Conservation (phyloP, 192 early-diverging fungal species). For the Coemansia sp. region DNA sequence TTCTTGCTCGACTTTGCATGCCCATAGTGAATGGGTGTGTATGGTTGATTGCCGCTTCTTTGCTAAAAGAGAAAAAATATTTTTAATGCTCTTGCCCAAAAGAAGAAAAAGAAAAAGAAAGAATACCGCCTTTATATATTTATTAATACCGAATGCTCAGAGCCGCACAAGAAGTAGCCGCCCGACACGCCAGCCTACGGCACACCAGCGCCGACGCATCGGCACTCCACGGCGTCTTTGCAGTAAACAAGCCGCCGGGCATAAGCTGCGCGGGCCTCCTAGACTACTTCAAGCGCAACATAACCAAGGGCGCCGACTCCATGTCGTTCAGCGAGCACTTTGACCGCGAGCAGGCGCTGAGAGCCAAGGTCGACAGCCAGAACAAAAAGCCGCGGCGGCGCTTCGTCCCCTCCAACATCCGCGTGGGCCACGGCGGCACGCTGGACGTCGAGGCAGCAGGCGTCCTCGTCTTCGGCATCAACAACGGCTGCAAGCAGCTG, state of each 20-base stretch:
- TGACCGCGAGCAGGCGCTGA: constrained; percentile 26
- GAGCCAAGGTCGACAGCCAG: constrained; percentile 5
- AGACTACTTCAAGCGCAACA: constrained; percentile 49
- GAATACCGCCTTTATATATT: background rate
- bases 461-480: constrained; percentile 56
- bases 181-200: background rate
- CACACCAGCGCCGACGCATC: constrained; percentile 1
- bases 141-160: constrained; percentile 7
- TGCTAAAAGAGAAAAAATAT: too few relatives aligned
- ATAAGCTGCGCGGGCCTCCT: constrained; percentile 48
- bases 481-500: constrained; percentile 58
- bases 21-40: too few relatives aligned
- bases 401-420: constrained; percentile 12
- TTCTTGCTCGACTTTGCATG: too few relatives aligned
- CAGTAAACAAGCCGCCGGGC: constrained; percentile 50
- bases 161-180: constrained; percentile 16
- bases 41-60: too few relatives aligned
- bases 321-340: constrained; percentile 41
- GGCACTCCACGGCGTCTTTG: constrained; percentile 30
- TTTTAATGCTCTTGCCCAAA: background rate
- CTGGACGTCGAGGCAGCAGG: constrained; percentile 46
- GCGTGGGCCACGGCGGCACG: constrained; percentile 47
- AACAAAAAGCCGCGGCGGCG: constrained; percentile 8
- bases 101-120: background rate
- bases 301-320: constrained; percentile 2